Evolutionary conservation across 495 filamentous ascomycete genomes (phyloP), one percentile per base, ranked within the genome.

Genomic region (Achaetomiella virescens): DNA sequence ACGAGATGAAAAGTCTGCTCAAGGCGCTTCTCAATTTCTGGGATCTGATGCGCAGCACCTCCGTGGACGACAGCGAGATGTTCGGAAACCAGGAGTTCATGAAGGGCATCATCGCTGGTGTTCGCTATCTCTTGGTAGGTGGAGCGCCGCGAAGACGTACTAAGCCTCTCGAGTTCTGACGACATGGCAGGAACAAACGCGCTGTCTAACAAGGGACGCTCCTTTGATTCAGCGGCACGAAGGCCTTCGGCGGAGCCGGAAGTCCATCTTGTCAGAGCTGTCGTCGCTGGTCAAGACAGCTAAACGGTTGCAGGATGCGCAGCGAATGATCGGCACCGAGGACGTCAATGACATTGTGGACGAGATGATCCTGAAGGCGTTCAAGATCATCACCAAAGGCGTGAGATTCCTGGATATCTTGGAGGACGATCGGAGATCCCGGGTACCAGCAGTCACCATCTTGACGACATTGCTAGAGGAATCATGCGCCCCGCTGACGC

Each of bases 361-460:
- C 67, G 90, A 95, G 67, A 88, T 97, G 82, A 84, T 97, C 11
- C 72, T 95, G 47, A 91, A 91, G 66, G 91, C 90, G 0, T 97
- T 95, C 75, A 92, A 88, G 62, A 89, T 97, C 54, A 88, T 95
- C n/a, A 90, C 84, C 52, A 86, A 91, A 54, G 89, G 88, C 35
- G 90, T 97, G 48, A 80, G 84, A 56, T 97, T 99, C 66, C 76
- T 97, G n/a, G 95, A 99, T 64, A 78, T 91, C 5, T 87, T 90
- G 78, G 84, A 89, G 22, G 84, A 92, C 53, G 87, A 90, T 59
- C 72, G 74, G 31, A 68, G 69, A 36, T 57, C 68, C 14, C 72
- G 75, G 25, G 61, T 68, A 52, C 81, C 84, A 29, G 76, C 81
- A 42, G 71, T 78, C 40, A 73, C 68, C 24, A 67, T 85, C 40